Percentiles rank a stretch among this genome's conserved stretches.
These are phyloP conservation scores for Hypoxylon perforatum DNA, from an alignment of 495 filamentous ascomycete genomes.

Conservation along the genomic window DNA sequence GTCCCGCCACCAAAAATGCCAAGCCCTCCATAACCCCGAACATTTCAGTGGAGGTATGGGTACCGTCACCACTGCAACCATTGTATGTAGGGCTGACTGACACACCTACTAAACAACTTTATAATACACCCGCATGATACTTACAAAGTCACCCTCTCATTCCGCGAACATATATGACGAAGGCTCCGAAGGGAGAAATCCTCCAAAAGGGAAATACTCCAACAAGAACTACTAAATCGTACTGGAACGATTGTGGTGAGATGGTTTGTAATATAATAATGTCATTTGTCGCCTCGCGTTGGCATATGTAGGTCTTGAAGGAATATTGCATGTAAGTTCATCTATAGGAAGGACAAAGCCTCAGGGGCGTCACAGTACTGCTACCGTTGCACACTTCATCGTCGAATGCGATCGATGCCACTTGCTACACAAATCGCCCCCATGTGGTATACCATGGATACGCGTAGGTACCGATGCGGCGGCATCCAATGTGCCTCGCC, in stretches of 20 bases:
- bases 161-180: background rate
- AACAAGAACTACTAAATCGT: too few species aligned
- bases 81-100: background rate
- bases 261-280: too few species aligned
- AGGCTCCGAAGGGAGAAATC: background rate
- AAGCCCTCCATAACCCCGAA: conserved; percentile 25
- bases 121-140: background rate
- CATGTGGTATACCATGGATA: conserved; percentile 2
- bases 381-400: background rate
- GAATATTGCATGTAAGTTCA: background rate
- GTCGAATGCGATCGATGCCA: conserved; percentile 7
- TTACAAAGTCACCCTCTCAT: background rate
- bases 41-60: background rate
- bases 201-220: background rate
- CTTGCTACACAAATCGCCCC: conserved; percentile 6
- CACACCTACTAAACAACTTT: background rate
- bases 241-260: too few species aligned
- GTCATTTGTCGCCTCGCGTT: too few species aligned
- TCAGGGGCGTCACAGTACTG: conserved; percentile 9
- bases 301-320: too few species aligned
- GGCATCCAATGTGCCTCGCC: conserved; percentile 2
- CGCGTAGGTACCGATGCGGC: conserved; percentile 25
- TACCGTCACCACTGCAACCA: too few species aligned
- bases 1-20: conserved; percentile 20
- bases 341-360: background rate